Evolutionary conservation across 371 early-diverging fungal species (phyloP), one percentile per base, ranked within the genome.

Genomic region (Capillidium heterosporum): DNA sequence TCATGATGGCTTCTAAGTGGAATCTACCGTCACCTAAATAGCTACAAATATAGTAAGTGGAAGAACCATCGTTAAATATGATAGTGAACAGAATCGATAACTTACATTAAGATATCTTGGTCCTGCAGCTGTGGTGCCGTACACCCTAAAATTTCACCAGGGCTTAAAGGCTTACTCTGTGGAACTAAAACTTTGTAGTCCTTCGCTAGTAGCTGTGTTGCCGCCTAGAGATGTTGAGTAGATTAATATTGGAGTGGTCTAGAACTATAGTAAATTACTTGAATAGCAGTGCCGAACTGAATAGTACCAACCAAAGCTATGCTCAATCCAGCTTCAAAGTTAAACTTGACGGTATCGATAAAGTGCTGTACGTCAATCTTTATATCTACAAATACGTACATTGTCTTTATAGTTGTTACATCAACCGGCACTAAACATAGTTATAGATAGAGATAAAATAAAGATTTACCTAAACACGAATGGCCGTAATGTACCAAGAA

Each of bases 331-430:
- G 61, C 54, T 57, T 78, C 80, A 69, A 97, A 87, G 67, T 94
- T 91, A 58, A 72, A 70, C 48, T 75, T 74, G 44, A 98, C 81
- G 0, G 96, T 91, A 24, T 82, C 81, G 19, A 91, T 76, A 64
- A 97, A 92, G 68, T 99, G 98, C 32, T 81, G 71, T 10, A 83
- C 76, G 64, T 99, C 98, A 62, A 99, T 92, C 17, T 81, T 85
- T 67, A 99, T 97, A 59, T 99, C 99, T 31, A 99, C 99, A 84
- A 99, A 99, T 1, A 99, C 91, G 64, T 99, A 99, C 41, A 99
- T 71, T 2, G 94, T 95, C 62, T 91, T 91, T 63, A 95, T 87
- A 11, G 81, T 78, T 8, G 96, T 98, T 4, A 92, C 78, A 56
- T 87, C 87, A 39, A 99, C 91, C 0, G 98, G 98, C 1, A 99